These are phyloP conservation scores for Eremomyces bilateralis DNA, from an alignment of 495 filamentous ascomycete genomes.

Conservation along the genomic window DNA sequence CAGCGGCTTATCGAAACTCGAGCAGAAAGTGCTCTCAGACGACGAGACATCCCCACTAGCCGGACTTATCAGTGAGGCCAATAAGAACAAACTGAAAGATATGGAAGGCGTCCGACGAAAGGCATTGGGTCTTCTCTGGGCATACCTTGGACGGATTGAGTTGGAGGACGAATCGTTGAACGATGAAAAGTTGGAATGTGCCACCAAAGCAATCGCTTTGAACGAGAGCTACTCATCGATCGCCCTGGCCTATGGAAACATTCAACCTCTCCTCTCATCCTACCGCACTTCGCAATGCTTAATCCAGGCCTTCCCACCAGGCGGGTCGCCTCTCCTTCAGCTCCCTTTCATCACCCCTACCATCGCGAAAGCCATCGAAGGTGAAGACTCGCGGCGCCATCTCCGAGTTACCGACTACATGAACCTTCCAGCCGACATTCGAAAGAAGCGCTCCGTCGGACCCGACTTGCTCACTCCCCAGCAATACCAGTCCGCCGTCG, in stretches of 20 bases:
- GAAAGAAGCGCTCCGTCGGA: constrained; percentile 45
- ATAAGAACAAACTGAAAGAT: constrained; percentile 44
- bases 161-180: constrained; percentile 48
- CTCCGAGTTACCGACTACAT: constrained; percentile 72
- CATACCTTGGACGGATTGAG: constrained; percentile 74
- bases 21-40: constrained; percentile 48
- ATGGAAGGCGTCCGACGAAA: constrained; percentile 53
- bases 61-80: constrained; percentile 42
- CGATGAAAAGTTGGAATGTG: constrained; percentile 57
- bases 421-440: constrained; percentile 49
- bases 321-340: constrained; percentile 72
- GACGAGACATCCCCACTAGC: constrained; percentile 20
- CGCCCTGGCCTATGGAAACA: constrained; percentile 66
- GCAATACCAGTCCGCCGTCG: constrained; percentile 54
- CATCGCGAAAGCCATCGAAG: constrained; percentile 56
- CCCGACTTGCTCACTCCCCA: constrained; percentile 47
- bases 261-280: constrained; percentile 58
- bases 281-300: constrained; percentile 64
- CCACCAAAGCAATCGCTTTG: constrained; percentile 63
- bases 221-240: constrained; percentile 76
- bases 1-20: constrained; percentile 53
- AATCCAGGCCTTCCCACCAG: constrained; percentile 71
- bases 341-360: constrained; percentile 67
- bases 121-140: constrained; percentile 79
- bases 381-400: constrained; percentile 46